Evolutionary conservation across 2,329 filamentous ascomycete species (phyloP).

Genomic region (Ceratocystis alfenasii): DNA sequence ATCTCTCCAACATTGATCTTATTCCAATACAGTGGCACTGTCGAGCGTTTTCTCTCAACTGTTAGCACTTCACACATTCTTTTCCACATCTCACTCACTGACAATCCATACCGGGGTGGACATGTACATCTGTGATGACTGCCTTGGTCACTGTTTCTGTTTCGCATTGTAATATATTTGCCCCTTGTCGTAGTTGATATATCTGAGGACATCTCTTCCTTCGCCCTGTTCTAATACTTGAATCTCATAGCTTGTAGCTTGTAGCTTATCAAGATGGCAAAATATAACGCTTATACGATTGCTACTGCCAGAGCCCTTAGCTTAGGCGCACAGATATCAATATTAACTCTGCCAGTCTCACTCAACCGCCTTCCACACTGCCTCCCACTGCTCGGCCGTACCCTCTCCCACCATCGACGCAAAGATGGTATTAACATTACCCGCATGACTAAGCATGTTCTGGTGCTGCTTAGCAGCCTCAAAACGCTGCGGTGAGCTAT

Average conservation of each 20-base stretch:
- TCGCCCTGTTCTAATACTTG: neutral
- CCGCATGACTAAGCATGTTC: conserved; percentile 29
- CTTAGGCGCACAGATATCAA: neutral
- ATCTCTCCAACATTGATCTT: neutral
- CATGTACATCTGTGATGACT: too few species aligned
- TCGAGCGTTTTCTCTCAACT: too few species aligned
- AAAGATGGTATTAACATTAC: conserved; percentile 25
- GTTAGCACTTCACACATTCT: too few species aligned
- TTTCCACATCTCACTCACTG: too few species aligned
- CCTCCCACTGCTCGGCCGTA: conserved; percentile 25
- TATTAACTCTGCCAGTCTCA: conserved; percentile 18
- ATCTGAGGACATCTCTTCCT: neutral
- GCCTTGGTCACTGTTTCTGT: too few species aligned
- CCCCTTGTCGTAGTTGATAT: too few species aligned
- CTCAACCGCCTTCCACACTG: conserved; percentile 29
- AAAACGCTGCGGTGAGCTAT: conserved; percentile 30
- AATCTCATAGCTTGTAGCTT: too few species aligned
- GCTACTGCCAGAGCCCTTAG: too few species aligned
- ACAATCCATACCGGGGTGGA: too few species aligned
- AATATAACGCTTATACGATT: too few species aligned
- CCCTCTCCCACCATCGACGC: conserved; percentile 24
- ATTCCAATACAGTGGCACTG: neutral
- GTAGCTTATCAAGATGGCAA: too few species aligned
- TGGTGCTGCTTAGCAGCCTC: conserved; percentile 29
- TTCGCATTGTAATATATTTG: too few species aligned